Percentiles rank a stretch among this genome's conserved stretches.
phyloP scores from a whole-genome alignment of 1,284 basidiomycete genomes.

The Singerocomus rubriflavus region DNA sequence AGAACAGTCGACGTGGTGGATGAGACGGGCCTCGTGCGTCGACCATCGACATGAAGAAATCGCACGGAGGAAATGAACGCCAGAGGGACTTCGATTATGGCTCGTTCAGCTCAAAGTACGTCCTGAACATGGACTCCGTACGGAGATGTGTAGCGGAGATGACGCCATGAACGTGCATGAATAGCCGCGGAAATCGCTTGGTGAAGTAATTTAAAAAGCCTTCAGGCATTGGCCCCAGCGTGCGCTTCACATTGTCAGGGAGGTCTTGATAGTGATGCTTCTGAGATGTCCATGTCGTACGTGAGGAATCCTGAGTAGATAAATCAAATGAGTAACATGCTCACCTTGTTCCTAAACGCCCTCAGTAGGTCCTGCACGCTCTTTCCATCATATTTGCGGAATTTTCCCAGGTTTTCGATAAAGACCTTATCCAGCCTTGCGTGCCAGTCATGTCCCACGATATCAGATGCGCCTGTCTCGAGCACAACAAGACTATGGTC shows the following conservation, averaged over 20 bases:
- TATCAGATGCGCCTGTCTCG: slow-evolving; percentile 63
- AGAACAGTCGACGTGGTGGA: background rate
- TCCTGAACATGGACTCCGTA: slow-evolving; percentile 81
- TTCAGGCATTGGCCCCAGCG: slow-evolving; percentile 86
- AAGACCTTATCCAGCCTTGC: slow-evolving; percentile 83
- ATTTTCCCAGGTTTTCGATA: slow-evolving; percentile 94
- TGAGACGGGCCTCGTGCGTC: background rate
- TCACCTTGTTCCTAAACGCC: slow-evolving; percentile 92
- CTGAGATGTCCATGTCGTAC: slow-evolving; percentile 38
- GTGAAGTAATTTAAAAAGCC: slow-evolving; percentile 95
- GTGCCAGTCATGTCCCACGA: slow-evolving; percentile 90
- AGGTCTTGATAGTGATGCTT: slow-evolving; percentile 99
- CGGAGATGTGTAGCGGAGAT: slow-evolving; percentile 66
- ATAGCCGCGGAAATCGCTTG: slow-evolving; percentile 83
- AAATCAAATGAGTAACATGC: slow-evolving; percentile 23
- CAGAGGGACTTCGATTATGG: slow-evolving; percentile 20
- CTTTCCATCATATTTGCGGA: slow-evolving; percentile 90
- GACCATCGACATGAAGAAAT: background rate
- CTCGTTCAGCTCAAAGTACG: slow-evolving; percentile 76
- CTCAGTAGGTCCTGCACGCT: slow-evolving; percentile 91
- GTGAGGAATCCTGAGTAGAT: slow-evolving; percentile 4
- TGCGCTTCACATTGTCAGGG: slow-evolving; percentile 83
- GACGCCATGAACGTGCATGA: slow-evolving; percentile 89
- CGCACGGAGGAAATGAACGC: background rate
- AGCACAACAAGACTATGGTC: slow-evolving; percentile 75